These are phyloP conservation scores for Alternaria tenuissima DNA, from an alignment of 2,329 filamentous ascomycete species.

Conservation along the genomic window DNA sequence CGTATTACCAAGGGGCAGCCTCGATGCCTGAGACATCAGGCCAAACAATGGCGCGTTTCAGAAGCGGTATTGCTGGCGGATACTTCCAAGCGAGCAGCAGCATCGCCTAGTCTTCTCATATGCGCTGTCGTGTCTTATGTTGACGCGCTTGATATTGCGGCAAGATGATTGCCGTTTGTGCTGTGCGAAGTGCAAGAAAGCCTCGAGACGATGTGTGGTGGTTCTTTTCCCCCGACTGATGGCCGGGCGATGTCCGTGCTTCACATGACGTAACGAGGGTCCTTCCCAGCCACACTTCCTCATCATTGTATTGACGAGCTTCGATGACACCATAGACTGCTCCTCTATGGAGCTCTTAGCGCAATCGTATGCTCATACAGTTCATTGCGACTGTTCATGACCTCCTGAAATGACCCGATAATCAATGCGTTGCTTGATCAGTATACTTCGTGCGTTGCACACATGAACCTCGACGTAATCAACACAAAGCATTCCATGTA, in stretches of 20 bases:
- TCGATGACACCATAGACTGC: neutral
- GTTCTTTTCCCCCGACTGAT: neutral
- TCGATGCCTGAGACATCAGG: conserved; percentile 9
- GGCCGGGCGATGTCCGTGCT: neutral
- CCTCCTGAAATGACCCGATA: neutral
- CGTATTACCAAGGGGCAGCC: neutral
- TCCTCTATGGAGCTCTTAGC: neutral
- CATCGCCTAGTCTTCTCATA: neutral
- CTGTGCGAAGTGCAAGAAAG: neutral
- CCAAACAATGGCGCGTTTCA: conserved; percentile 15
- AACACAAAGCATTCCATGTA: neutral
- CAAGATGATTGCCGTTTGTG: neutral
- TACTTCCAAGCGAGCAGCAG: neutral
- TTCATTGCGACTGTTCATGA: neutral
- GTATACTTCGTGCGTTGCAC: neutral
- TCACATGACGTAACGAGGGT: neutral
- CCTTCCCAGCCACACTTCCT: neutral
- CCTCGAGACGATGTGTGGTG: neutral
- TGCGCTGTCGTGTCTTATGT: neutral
- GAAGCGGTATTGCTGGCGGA: neutral
- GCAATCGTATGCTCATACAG: neutral
- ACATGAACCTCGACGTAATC: neutral
- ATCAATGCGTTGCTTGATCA: neutral
- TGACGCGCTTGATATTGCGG: neutral
- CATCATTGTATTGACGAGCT: neutral